Base-by-base conservation (phyloP, 148 eudicot genomes). In the Polygonum aviculare region DNA sequence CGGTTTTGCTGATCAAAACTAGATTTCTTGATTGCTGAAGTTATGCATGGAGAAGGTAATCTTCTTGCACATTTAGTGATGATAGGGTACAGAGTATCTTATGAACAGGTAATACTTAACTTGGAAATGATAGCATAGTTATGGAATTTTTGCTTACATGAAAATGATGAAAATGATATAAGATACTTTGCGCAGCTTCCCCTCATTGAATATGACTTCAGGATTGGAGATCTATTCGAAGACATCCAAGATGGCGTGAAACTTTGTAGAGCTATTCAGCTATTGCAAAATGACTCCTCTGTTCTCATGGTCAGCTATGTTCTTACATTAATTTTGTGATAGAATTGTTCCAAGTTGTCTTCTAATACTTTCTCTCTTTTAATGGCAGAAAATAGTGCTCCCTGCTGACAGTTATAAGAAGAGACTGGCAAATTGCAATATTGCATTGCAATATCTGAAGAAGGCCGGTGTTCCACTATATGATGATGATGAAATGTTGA, bases 31-130 rank as follows among this genome's bases (percentile, higher is more conserved):
- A 79, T 94, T 52, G 80, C 93, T 52, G 98, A 95, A 69, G 89
- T 90, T 77, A 95, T 95, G 98, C 96, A 89, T 80, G 98, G 99
- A 52, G 99, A 92, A 82, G 99, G 99, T 11, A 91, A 89, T 79
- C 90, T 95, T 81, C 84, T 95, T 73, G 91, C 99, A 72, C 99
- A 95, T 84, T 87, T 95, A 31, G 83, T 75, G 62, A 89, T 90
- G 83, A 79, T 95, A 55, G 99, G 99, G 51, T 95, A 89, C 86
- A 95, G 87, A 82, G 94, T 95, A 76, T 84, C 88, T 73, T 86
- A 89, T 81, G 88, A 85, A 79, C 98, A 95, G 89, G 99, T 92
- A 85, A 26, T 26, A 26, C 31, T 26, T 26, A 26, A 26, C 1
- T 26, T 26, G 10, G 65, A 33, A 59, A 22, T 59, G 35, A 26